A percentile compares a stretch with the other conserved stretches of the same genome.
Conservation (phyloP, 2,329 filamentous ascomycete genomes). For the Colletotrichum gloeosporioides region DNA sequence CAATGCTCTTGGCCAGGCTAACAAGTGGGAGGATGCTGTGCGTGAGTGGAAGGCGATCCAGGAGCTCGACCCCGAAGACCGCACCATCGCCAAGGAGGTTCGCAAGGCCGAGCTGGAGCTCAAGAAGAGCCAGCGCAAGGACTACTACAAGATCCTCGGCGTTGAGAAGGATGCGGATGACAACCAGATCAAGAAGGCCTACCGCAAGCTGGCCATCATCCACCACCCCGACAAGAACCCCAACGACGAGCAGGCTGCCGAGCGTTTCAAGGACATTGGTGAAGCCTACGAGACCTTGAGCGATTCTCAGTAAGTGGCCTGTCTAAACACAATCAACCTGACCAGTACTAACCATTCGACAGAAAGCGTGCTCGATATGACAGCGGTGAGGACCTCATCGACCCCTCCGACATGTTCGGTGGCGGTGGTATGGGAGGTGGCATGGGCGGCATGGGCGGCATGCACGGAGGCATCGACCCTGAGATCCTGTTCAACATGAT, state of each 20-base stretch:
- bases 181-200: constrained; percentile 92
- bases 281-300: constrained; percentile 97
- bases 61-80: constrained; percentile 83
- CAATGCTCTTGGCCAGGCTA: constrained; percentile 83
- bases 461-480: constrained; percentile 72
- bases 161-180: constrained; percentile 86
- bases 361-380: constrained; percentile 92
- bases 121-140: constrained; percentile 97
- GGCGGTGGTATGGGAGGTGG: constrained; percentile 63
- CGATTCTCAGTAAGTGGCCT: constrained; percentile 79
- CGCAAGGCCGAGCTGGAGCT: constrained; percentile 91
- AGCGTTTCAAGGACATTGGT: constrained; percentile 96
- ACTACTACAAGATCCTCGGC: constrained; percentile 97
- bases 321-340: constrained; percentile 11
- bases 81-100: constrained; percentile 81
- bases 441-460: constrained; percentile 68
- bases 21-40: constrained; percentile 91
- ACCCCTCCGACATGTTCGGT: constrained; percentile 85
- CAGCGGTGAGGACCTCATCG: constrained; percentile 88
- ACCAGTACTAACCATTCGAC: constrained; percentile 37
- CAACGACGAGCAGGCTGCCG: constrained; percentile 81
- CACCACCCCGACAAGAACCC: constrained; percentile 99
- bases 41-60: constrained; percentile 87
- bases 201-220: constrained; percentile 90
- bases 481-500: constrained; percentile 87